Base-by-base conservation (phyloP, 1,284 basidiomycete species). In the Leccinum subrobustum region DNA sequence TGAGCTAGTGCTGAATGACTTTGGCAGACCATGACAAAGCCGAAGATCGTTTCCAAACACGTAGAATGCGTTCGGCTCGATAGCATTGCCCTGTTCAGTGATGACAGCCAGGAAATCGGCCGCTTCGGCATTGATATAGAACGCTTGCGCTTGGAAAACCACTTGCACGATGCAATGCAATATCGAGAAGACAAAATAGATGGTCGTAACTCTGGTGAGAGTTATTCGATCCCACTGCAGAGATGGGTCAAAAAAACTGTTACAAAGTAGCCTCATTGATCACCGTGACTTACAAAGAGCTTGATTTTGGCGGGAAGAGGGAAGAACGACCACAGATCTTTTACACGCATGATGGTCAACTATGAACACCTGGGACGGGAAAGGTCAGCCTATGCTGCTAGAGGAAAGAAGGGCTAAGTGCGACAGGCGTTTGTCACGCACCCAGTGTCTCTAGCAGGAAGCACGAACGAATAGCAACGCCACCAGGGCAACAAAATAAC, bases 101-200 rank as follows among this genome's bases (percentile, higher is more conserved):
- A 90, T 79, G 52, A 74, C 70, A 53, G 75, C 75, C 60, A 91
- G 75, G 64, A 87, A 81, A 29, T 70, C 61, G 33, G 82, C 82
- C 5, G 88, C 87, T 51, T 79, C 68, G 8, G 80, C 80, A 66
- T 91, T 91, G 74, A 84, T 83, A 23, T 78, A 78, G 75, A 87
- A 88, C 16, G 86, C 89, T 62, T 82, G 81, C 56, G 80, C 80
- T 75, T 92, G 90, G 62, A 92, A 79, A 44, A 82, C 77, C 64
- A 91, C 77, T 73, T 92, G 90, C 63, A 90, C 70, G 63, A 82
- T 64, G 67, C 87, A 91, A 70, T 91, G 87, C 60, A 84, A 58
- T 58, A 88, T 60, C 35, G 89, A 87, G 71, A 91, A 88, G 54
- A 80, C 60, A 70, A 90, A 84, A 71, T 91, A 92, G 68, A 84